Evolutionary conservation across 1,284 basidiomycete genomes (phyloP), one percentile per base, ranked within the genome.

Genomic region (Cutaneotrichosporon sp.): DNA sequence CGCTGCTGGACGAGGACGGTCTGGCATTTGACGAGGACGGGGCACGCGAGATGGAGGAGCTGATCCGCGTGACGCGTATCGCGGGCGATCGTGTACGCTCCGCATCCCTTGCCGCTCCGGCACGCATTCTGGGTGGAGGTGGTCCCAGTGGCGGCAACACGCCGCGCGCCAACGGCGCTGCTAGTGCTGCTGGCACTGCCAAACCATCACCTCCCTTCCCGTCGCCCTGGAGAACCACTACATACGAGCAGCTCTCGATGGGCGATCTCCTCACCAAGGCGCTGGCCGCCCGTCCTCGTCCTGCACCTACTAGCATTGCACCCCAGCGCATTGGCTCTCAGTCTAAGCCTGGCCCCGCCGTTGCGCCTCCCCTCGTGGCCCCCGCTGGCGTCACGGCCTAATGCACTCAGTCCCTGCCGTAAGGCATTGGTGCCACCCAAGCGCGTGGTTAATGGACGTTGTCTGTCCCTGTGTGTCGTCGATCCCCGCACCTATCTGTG

Each of bases 11-110:
- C 22, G 62, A 66, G 54, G 65, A 82, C 33, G 84, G 84, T 46
- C 76, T 78, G n/a, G 80, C 80, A 43, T 86, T 87, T 68, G 87
- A 87, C 58, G 76, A 87, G 53, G 86, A 88, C 53, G 86, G 88
- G 3, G 86, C 88, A 63, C 83, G 81, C 17, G 89, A 85, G 65
- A 70, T 84, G 33, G 83, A 83, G 26, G 76, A 79, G 9, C 75
- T 85, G 57, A 76, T 81, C 22, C 78, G 76, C 49, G 76, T 80
- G 3, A 78, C 84, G 12, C 78, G 81, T 34, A 69, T 77, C 4
- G 83, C 84, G 0, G 79, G 79, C 47, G 78, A 81, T 22, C 80
- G 63, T 22, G 58, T 60, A 15, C 49, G 42, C 9, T 40, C 42
- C 23, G 55, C 40, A 2, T 39, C 37, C 4, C 51, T 33, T 21